A percentile compares a stretch with the other conserved stretches of the same genome.
Evolutionary conservation across 805 yeast species (phyloP).

Genomic region (Lipomyces japonicus): DNA sequence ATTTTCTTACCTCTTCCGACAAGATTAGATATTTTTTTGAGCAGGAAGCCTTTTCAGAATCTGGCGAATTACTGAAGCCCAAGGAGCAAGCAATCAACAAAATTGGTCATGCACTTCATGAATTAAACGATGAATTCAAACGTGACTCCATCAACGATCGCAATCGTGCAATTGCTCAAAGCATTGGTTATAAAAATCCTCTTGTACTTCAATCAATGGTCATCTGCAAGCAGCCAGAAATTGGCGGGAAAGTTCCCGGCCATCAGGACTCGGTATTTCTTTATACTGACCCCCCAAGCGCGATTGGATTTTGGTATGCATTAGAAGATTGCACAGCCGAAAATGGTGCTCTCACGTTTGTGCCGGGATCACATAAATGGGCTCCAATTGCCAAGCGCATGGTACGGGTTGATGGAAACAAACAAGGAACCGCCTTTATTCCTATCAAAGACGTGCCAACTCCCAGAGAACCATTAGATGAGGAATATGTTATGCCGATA

Average conservation of each 20-base stretch:
- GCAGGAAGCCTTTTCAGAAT: conserved; percentile 57
- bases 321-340: conserved; percentile 62
- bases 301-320: conserved; percentile 80
- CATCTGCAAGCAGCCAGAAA: conserved; percentile 72
- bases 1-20: conserved; percentile 65
- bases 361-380: conserved; percentile 66
- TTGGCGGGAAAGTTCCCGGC: conserved; percentile 69
- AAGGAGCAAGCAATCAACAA: conserved; percentile 63
- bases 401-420: conserved; percentile 50
- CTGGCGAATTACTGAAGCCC: conserved; percentile 52
- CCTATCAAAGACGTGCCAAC: conserved; percentile 35
- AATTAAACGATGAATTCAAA: conserved; percentile 49
- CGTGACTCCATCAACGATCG: conserved; percentile 50
- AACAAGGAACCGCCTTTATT: conserved; percentile 57
- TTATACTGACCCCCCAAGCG: conserved; percentile 65
- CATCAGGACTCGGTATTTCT: conserved; percentile 75
- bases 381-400: conserved; percentile 58
- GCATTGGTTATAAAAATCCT: conserved; percentile 58
- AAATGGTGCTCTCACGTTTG: conserved; percentile 67
- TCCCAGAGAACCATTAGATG: conserved; percentile 34
- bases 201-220: conserved; percentile 74
- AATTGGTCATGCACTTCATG: conserved; percentile 75
- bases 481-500: conserved; percentile 49
- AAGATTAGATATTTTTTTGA: conserved; percentile 69
- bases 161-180: conserved; percentile 50